These are phyloP conservation scores for Pelagophyceae sp. DNA, from an alignment of 352 stramenopile genomes.

Conservation along the genomic window DNA sequence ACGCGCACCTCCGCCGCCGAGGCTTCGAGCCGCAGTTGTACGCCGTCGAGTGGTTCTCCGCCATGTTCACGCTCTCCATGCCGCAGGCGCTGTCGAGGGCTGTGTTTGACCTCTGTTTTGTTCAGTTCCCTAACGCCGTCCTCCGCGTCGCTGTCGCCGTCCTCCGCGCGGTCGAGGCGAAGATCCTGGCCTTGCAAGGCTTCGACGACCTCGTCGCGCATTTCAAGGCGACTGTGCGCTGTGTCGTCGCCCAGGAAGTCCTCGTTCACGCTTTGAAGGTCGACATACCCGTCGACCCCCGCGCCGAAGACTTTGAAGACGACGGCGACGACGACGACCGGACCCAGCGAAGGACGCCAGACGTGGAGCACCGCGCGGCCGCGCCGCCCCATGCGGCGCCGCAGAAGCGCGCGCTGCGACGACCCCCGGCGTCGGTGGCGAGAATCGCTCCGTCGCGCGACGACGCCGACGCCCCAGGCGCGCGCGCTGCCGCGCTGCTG, in stretches of 20 bases:
- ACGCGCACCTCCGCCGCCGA: not conserved
- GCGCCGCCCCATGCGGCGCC: no score
- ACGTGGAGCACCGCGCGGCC: no score
- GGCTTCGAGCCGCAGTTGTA: constrained; percentile 15
- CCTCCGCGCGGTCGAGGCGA: not conserved
- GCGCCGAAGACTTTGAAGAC: no score
- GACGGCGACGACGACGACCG: not conserved
- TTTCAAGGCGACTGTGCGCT: not conserved
- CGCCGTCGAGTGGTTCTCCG: constrained; percentile 15
- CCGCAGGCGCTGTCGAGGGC: not conserved
- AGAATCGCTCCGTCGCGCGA: no score
- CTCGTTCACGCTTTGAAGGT: not conserved
- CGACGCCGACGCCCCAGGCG: no score
- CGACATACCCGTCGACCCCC: not conserved
- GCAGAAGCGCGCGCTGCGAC: no score
- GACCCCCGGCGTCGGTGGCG: no score
- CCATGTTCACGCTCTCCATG: not conserved
- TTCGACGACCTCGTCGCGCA: constrained; percentile 2
- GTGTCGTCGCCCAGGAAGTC: not conserved
- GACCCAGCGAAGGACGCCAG: no score
- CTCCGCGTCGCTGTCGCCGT: not conserved
- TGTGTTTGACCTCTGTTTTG: not conserved
- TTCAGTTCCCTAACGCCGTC: not conserved
- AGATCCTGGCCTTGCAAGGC: not conserved
- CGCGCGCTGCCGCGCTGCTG: no score